Conservation (phyloP, 306 rosid species). For the Trifolium pratense region DNA sequence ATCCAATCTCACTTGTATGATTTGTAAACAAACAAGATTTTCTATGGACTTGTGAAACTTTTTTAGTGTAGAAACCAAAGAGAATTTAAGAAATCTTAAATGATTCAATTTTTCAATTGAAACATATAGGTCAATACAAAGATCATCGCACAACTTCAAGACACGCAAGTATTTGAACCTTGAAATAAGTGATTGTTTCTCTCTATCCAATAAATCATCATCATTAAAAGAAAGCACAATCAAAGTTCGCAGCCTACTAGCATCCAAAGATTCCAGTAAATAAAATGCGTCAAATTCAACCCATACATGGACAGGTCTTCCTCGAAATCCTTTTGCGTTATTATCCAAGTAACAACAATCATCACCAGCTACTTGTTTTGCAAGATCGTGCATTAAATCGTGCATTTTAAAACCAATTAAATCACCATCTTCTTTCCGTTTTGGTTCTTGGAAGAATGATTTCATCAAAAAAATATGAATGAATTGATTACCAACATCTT, state of each 20-base stretch:
- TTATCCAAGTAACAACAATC: constrained; percentile 23
- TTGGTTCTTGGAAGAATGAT: constrained; percentile 21
- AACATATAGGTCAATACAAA: not conserved
- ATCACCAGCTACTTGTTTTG: not conserved
- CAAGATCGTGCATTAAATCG: constrained; percentile 37
- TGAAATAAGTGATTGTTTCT: not conserved
- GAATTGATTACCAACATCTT: constrained; percentile 5
- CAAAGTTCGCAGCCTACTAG: constrained; percentile 14
- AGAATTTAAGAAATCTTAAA: no score
- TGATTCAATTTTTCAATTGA: not conserved
- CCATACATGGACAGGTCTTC: not conserved
- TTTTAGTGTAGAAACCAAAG: no score
- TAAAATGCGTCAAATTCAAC: not conserved
- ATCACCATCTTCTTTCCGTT: not conserved
- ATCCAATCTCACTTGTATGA: not conserved
- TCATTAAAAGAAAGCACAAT: not conserved
- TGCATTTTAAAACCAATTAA: not conserved
- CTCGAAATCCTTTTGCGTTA: not conserved
- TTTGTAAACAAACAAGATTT: constrained; percentile 14
- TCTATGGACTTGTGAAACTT: not conserved
- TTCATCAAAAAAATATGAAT: not conserved
- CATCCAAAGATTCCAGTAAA: not conserved
- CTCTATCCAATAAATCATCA: rapidly evolving
- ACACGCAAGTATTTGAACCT: not conserved
- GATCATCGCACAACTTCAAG: not conserved